A percentile compares a stretch with the other conserved stretches of the same genome.
These are phyloP conservation scores for Triticum monococcum DNA, from an alignment of 176 grass and related monocot genomes.

Conservation along the genomic window DNA sequence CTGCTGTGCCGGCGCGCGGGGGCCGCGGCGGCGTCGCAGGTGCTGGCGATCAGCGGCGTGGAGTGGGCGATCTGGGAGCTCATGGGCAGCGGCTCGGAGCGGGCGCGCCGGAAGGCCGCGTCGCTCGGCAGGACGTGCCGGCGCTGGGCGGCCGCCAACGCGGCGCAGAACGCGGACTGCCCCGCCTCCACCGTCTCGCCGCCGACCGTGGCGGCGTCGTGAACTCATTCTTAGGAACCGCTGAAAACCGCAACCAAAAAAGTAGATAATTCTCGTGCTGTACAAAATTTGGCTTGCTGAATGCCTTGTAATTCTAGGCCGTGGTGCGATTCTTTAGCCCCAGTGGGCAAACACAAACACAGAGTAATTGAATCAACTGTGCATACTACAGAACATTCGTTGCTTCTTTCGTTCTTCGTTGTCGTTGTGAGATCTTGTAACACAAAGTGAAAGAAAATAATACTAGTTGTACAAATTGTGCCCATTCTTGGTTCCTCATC, in stretches of 20 bases:
- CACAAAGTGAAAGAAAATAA: neutral
- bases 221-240: neutral
- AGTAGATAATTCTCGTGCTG: conserved; percentile 27
- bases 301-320: neutral
- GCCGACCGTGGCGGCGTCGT: conserved; percentile 10
- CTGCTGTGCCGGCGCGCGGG: conserved; percentile 68
- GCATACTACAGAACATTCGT: conserved; percentile 32
- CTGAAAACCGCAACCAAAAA: neutral
- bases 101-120: conserved; percentile 82
- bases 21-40: conserved; percentile 40
- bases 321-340: conserved; percentile 27
- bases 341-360: neutral
- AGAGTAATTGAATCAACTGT: conserved; percentile 35
- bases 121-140: conserved; percentile 81
- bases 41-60: conserved; percentile 63
- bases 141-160: conserved; percentile 46
- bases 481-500: neutral
- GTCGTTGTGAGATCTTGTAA: neutral
- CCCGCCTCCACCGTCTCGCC: conserved; percentile 15
- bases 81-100: conserved; percentile 73
- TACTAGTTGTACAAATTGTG: neutral
- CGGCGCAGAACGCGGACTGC: conserved; percentile 39
- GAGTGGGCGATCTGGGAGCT: conserved; percentile 95
- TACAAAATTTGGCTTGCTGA: conserved; percentile 33
- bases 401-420: neutral